Evolutionary conservation across 106 monocot genomes (phyloP).

Genomic region (Dendrobium nobile): DNA sequence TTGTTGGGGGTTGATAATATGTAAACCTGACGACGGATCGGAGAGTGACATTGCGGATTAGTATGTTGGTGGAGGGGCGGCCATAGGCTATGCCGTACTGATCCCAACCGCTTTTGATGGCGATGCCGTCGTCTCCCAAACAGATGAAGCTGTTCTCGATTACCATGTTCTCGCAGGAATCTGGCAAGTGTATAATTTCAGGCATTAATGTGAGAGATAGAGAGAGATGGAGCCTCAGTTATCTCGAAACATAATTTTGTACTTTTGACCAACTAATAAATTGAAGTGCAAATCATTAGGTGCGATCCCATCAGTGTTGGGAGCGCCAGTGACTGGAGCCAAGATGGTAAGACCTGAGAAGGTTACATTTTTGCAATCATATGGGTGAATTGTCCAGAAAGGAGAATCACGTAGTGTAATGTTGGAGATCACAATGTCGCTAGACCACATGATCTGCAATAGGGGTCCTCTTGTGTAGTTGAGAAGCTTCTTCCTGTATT

Average conservation of each 20-base stretch:
- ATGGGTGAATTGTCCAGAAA: conserved; percentile 53
- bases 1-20: not conserved
- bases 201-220: not conserved
- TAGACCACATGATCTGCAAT: conserved; percentile 46
- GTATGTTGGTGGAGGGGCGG: conserved; percentile 58
- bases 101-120: conserved; percentile 84
- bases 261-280: no score
- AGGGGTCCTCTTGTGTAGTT: conserved; percentile 49
- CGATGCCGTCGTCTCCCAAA: conserved; percentile 76
- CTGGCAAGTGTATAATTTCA: conserved; percentile 18
- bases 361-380: conserved; percentile 42
- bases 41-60: conserved; percentile 47
- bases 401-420: conserved; percentile 44
- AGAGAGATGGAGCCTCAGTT: no score
- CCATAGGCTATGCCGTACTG: conserved; percentile 68
- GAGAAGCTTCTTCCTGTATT: conserved; percentile 30
- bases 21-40: conserved; percentile 54
- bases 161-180: conserved; percentile 54
- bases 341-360: conserved; percentile 37
- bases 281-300: no score
- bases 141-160: conserved; percentile 69
- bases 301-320: conserved; percentile 47
- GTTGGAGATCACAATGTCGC: conserved; percentile 41
- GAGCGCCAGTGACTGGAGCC: conserved; percentile 37
- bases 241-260: no score